Base-by-base conservation (phyloP, 164 flowering plant species). In the Nelumbo lutea region DNA sequence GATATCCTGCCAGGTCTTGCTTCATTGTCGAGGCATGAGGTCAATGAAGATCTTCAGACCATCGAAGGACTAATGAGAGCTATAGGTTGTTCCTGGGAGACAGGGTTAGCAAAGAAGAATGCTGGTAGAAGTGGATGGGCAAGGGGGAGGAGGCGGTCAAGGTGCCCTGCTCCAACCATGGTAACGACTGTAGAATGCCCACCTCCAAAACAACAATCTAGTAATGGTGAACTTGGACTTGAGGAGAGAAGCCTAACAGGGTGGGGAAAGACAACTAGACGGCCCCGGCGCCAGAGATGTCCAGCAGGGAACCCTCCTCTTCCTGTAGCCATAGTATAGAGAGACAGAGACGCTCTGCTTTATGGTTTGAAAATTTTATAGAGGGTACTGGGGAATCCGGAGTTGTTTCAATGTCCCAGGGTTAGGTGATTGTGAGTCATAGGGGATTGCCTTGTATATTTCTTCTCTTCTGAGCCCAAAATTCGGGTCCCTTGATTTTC, bases 231-330 rank as follows among this genome's bases (percentile, higher is more conserved):
- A 77, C 70, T 77, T 65, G 87, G 82, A 66, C 62, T 82, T 62
- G 93, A 83, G 73, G 95, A 88, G 55, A 76, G 85, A 71, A 87
- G 84, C 80, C 78, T 89, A 57, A 83, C 83, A 53, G 91, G 96
- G 63, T 92, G 98, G 98, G 98, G 98, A 8, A 95, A 88, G 83
- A 90, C 95, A 44, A 83, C 96, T 3, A 83, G 98, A 62, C 84
- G 98, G 41, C 90, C 95, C 50, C 87, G 92, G 42, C 69, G 97
- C 62, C 96, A 88, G 78, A 85, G 97, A 69, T 82, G 82, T 72
- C 83, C 90, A 43, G 85, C 84, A 27, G 90, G 88, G 78, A 86
- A 82, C 79, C 77, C 67, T 45, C 65, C 75, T 55, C 39, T 61
- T 14, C 61, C 70, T 71, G 40, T 68, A 53, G 68, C 79, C 41